Conservation (phyloP, 768 basidiomycete species). For the Tulasnella sp. region DNA sequence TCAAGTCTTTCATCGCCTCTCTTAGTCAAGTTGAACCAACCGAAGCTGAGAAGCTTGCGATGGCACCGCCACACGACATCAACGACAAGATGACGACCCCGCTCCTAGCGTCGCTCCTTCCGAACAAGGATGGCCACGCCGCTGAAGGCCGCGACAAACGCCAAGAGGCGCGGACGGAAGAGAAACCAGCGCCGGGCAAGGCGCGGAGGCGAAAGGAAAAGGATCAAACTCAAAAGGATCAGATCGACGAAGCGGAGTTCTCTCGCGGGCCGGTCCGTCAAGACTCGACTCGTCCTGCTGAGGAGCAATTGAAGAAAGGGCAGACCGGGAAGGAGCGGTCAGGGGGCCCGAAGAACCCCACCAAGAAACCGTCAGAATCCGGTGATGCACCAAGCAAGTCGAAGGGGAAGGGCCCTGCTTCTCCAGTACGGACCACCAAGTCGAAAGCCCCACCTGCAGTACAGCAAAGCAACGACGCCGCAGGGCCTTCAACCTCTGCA, state of each 20-base stretch:
- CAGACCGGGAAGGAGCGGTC: constrained; percentile 29
- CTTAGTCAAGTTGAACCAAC: constrained; percentile 49
- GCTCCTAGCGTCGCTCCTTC: constrained; percentile 87
- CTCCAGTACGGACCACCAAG: not conserved
- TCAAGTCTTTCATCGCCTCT: constrained; percentile 72
- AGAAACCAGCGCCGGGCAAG: not conserved
- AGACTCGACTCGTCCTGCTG: constrained; percentile 1
- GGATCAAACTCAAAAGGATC: constrained; percentile 33
- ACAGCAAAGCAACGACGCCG: constrained; percentile 11
- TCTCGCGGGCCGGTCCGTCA: constrained; percentile 20
- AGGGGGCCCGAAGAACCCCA: not conserved
- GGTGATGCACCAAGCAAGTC: constrained; percentile 27
- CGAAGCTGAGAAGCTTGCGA: constrained; percentile 58
- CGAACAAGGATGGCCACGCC: constrained; percentile 67
- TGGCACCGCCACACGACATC: constrained; percentile 29
- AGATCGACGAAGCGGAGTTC: constrained; percentile 10
- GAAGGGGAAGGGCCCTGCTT: constrained; percentile 23
- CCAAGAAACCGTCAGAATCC: constrained; percentile 17
- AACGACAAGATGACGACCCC: constrained; percentile 70
- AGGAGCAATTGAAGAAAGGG: not conserved
- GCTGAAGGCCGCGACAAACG: constrained; percentile 66
- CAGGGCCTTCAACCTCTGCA: constrained; percentile 1
- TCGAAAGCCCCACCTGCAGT: constrained; percentile 30
- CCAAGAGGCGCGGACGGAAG: constrained; percentile 45
- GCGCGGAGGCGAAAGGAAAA: constrained; percentile 44